Conservation (phyloP, 768 basidiomycete genomes). For the Mycena albidolilacea region DNA sequence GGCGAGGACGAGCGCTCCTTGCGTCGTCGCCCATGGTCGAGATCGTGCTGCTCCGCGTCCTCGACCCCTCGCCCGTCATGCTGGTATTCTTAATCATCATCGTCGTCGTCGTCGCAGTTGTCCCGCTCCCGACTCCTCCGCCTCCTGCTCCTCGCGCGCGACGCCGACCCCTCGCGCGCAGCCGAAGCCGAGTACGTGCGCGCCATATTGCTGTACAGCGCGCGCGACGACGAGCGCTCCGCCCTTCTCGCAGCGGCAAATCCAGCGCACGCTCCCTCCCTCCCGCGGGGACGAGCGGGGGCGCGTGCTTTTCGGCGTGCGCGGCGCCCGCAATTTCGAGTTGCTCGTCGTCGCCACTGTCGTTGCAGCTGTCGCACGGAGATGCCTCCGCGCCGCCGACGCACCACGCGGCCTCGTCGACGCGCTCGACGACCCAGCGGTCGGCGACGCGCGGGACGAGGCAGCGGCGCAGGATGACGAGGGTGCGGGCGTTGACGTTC, state of each 20-base stretch:
- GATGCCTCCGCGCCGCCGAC: constrained; percentile 69
- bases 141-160: too few species aligned
- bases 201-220: constrained; percentile 23
- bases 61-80: too few species aligned
- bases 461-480: constrained; percentile 80
- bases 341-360: neutral
- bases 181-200: neutral
- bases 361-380: too few species aligned
- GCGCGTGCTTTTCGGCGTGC: neutral
- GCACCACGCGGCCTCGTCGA: constrained; percentile 87
- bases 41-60: too few species aligned
- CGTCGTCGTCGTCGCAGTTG: too few species aligned
- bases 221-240: constrained; percentile 34
- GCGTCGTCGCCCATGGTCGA: too few species aligned
- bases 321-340: too few species aligned
- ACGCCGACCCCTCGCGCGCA: too few species aligned
- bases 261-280: neutral
- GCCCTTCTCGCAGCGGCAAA: constrained; percentile 27
- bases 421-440: constrained; percentile 87
- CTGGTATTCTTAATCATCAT: too few species aligned
- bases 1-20: too few species aligned
- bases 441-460: constrained; percentile 72
- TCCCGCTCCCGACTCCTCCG: too few species aligned
- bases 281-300: neutral
- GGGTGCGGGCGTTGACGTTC: constrained; percentile 69